Evolutionary conservation across 2,329 filamentous ascomycete species (phyloP).

Genomic region (Zopfia rhizophila): DNA sequence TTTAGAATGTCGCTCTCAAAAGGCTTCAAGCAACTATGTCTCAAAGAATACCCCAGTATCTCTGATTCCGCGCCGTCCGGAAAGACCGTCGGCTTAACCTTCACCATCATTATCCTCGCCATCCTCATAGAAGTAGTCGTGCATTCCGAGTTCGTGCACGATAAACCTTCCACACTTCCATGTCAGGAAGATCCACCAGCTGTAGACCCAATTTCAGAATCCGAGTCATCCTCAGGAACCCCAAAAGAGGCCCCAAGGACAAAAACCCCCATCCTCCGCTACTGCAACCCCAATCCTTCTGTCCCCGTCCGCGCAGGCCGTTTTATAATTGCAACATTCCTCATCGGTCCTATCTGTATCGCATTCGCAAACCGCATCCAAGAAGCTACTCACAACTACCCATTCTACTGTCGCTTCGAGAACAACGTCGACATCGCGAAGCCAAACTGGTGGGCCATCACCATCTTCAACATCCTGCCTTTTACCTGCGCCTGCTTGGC

Average conservation of each 20-base stretch:
- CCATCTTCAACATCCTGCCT: slow-evolving; percentile 25
- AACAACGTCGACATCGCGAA: slow-evolving; percentile 1
- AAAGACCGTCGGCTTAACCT: too few relatives aligned
- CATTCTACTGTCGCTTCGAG: too few relatives aligned
- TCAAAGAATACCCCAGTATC: too few relatives aligned
- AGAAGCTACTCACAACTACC: too few relatives aligned
- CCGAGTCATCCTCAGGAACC: background rate
- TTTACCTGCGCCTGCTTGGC: slow-evolving; percentile 21
- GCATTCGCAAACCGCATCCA: slow-evolving; percentile 25
- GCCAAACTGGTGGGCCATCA: slow-evolving; percentile 21
- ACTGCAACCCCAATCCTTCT: slow-evolving; percentile 4
- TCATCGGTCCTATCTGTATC: slow-evolving; percentile 13
- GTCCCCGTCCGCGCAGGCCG: slow-evolving; percentile 27
- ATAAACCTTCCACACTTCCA: too few relatives aligned
- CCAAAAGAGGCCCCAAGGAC: background rate
- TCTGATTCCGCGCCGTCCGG: too few relatives aligned
- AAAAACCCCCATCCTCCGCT: background rate
- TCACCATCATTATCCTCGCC: slow-evolving; percentile 1
- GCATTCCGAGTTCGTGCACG: background rate
- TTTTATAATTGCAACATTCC: slow-evolving; percentile 20
- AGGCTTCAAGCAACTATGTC: too few relatives aligned
- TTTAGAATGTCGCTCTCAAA: too few relatives aligned
- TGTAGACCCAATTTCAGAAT: background rate
- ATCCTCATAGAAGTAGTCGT: slow-evolving; percentile 8
- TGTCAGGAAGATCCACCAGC: background rate